These are phyloP conservation scores for Sequoiadendron giganteum DNA, from an alignment of 75 land plant genomes.

Conservation along the genomic window DNA sequence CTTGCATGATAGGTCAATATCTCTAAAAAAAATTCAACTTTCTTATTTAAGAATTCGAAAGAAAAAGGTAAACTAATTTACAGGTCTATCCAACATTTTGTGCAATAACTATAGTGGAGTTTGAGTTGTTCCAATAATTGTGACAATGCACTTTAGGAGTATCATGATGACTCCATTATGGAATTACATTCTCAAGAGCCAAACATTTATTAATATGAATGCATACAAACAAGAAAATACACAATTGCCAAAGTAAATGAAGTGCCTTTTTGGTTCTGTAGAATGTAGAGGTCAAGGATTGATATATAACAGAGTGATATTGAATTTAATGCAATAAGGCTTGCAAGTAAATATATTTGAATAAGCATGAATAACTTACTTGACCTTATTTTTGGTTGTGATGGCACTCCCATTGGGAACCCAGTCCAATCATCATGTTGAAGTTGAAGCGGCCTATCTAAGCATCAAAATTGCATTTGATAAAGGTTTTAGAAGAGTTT, in stretches of 20 bases:
- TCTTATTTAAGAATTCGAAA: conserved; percentile 3
- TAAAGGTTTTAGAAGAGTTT: no score
- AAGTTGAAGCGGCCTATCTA: no score
- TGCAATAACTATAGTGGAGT: conserved; percentile 53
- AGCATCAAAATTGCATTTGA: no score
- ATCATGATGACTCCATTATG: conserved; percentile 28
- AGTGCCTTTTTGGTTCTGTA: conserved; percentile 51
- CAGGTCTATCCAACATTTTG: conserved; percentile 97
- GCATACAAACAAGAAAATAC: conserved; percentile 71
- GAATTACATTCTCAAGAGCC: conserved; percentile 51
- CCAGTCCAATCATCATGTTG: no score
- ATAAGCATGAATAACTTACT: no score
- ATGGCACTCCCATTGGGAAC: no score
- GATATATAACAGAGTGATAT: conserved; percentile 78
- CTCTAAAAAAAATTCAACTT: not conserved
- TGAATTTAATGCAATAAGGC: conserved; percentile 83
- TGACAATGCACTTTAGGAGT: conserved; percentile 51
- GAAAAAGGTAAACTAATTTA: conserved; percentile 28
- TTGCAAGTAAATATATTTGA: conserved; percentile 83
- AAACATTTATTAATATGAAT: conserved; percentile 79
- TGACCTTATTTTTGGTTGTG: no score
- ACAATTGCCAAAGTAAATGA: conserved; percentile 73
- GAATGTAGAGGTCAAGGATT: conserved; percentile 68
- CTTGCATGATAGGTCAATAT: not conserved
- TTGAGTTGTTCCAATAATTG: conserved; percentile 78